phyloP scores from a whole-genome alignment of 2,329 filamentous ascomycete species.

The Colletotrichum truncatum region DNA sequence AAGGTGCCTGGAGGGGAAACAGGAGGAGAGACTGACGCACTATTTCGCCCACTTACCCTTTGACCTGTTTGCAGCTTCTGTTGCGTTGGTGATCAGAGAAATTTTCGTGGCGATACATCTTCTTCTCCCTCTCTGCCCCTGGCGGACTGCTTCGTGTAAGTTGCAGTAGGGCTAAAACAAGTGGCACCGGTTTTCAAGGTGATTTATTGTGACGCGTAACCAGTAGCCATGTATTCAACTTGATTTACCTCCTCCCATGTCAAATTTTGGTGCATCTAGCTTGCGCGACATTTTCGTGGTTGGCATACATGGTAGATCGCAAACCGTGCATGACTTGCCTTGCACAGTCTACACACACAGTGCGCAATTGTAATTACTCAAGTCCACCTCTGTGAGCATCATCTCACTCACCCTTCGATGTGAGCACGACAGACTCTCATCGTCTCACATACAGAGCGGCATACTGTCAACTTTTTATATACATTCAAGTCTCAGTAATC shows the following conservation, averaged over 20 bases:
- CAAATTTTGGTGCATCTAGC: not conserved
- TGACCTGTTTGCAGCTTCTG: conserved; percentile 46
- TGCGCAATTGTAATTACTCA: not conserved
- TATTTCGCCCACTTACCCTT: conserved; percentile 59
- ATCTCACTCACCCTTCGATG: not conserved
- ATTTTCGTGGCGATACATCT: conserved; percentile 43
- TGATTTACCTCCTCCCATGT: no score
- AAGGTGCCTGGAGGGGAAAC: conserved; percentile 74
- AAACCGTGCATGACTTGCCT: no score
- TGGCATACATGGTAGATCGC: not conserved
- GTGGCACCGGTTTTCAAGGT: no score
- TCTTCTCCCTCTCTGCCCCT: not conserved
- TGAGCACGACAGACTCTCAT: not conserved
- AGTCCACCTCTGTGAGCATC: not conserved
- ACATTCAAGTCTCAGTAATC: no score
- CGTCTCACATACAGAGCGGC: not conserved
- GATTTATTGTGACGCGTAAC: no score
- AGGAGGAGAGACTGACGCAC: conserved; percentile 68
- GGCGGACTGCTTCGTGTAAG: not conserved
- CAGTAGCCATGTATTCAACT: no score
- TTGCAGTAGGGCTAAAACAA: no score
- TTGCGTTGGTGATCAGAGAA: conserved; percentile 44
- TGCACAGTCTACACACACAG: not conserved
- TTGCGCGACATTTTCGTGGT: not conserved
- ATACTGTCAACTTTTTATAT: no score